A percentile compares a stretch with the other conserved stretches of the same genome.
Evolutionary conservation across 306 rosid genomes (phyloP).

Genomic region (Dryas alaskensis): DNA sequence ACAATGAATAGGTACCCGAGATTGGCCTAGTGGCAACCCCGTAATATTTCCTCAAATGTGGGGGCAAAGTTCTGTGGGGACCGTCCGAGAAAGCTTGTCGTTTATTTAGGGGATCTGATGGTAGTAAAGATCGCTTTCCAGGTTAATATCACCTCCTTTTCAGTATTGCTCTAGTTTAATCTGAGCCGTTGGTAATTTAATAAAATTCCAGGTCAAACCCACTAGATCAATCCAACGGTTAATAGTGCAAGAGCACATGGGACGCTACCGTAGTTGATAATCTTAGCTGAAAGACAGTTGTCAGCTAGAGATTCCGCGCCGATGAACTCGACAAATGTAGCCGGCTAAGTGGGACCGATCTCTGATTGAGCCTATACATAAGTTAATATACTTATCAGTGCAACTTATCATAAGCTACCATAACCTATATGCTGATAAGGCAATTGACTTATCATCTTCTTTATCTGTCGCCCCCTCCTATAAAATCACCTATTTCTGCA

Average conservation of each 20-base stretch:
- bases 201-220: background rate
- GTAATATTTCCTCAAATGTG: conserved; percentile 30
- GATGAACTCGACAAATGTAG: conserved; percentile 60
- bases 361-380: conserved; percentile 27
- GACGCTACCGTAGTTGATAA: background rate
- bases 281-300: conserved; percentile 61
- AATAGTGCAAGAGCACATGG: background rate
- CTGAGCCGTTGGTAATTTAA: background rate
- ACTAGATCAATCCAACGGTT: background rate
- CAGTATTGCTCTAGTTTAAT: background rate
- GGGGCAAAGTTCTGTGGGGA: conserved; percentile 28
- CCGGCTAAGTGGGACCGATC: conserved; percentile 74
- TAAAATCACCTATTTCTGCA: conserved; percentile 65
- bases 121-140: conserved; percentile 45
- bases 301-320: conserved; percentile 89
- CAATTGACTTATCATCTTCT: conserved; percentile 36
- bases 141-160: conserved; percentile 28
- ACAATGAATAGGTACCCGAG: conserved; percentile 28
- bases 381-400: accelerated
- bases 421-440: conserved; percentile 19
- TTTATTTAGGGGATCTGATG: conserved; percentile 49
- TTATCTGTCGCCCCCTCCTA: conserved; percentile 56
- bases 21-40: conserved; percentile 42
- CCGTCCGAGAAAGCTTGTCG: conserved; percentile 53
- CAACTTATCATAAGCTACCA: background rate